A percentile compares a stretch with the other conserved stretches of the same genome.
phyloP scores from a whole-genome alignment of 2,329 filamentous ascomycete species.

The Pseudogymnoascus sp. region DNA sequence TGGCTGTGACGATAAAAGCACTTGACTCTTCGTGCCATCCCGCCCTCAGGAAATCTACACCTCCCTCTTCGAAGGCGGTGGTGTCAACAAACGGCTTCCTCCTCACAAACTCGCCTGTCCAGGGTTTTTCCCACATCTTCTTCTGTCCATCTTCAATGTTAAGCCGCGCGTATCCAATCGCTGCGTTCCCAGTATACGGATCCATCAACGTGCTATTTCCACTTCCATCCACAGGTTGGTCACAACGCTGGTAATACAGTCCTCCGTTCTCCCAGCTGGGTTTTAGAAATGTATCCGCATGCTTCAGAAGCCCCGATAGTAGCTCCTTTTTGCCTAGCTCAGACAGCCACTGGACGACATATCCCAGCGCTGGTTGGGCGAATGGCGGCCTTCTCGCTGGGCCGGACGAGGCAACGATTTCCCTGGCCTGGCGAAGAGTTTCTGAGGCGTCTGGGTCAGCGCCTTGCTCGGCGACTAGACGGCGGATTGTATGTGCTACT shows the following conservation, averaged over 20 bases:
- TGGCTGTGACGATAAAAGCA: conserved; percentile 10
- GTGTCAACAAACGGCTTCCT: conserved; percentile 14
- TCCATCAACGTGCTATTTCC: conserved; percentile 28
- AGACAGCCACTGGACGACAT: conserved; percentile 30
- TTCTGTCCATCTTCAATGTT: conserved; percentile 33
- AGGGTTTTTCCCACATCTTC: conserved; percentile 31
- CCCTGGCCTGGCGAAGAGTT: background rate
- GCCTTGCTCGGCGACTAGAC: conserved; percentile 14
- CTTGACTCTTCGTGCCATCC: background rate
- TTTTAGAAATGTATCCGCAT: conserved; percentile 25
- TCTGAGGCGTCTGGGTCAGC: conserved; percentile 14
- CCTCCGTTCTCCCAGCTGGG: conserved; percentile 32
- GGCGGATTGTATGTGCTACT: conserved; percentile 23
- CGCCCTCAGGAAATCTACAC: conserved; percentile 9
- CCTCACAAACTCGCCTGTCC: conserved; percentile 15
- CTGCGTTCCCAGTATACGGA: conserved; percentile 31
- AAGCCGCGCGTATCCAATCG: conserved; percentile 31
- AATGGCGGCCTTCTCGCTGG: background rate
- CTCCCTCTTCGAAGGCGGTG: background rate
- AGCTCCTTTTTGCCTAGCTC: conserved; percentile 24
- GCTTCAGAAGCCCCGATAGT: conserved; percentile 22
- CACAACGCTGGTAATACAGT: conserved; percentile 29
- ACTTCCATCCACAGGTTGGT: conserved; percentile 20
- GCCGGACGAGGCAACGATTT: background rate
- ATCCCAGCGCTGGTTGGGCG: conserved; percentile 24